Evolutionary conservation across 306 rosid genomes (phyloP), one percentile per base, ranked within the genome.

Genomic region (Psophocarpus tetragonolobus): DNA sequence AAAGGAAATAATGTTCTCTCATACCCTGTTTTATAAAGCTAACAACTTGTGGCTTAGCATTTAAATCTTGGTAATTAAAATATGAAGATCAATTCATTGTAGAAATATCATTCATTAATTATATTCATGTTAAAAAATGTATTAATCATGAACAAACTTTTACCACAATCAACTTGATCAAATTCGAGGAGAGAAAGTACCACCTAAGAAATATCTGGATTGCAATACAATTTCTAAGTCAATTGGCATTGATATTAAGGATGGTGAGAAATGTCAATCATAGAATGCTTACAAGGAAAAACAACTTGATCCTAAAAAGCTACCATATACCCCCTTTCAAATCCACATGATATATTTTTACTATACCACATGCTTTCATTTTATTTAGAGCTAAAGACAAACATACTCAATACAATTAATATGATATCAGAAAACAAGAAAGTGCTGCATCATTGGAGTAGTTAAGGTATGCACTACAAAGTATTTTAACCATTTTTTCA

Each of bases 401-500:
- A 5, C 21, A 29, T 44, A 57, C 41, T 63, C 36, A 57, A 23
- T n/a, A 71, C n/a, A 76, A 51, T 23, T 21, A 13, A 80, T 26
- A 57, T 67, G 27, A 20, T 60, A 74, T 56, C 44, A 44, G 44
- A 24, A 27, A 81, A 48, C 60, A 53, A 47, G 26, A 73, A 77
- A 29, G 39, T 58, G 53, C 18, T 14, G 5, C 38, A 8, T 41
- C 74, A 75, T 81, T 68, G 47, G 61, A 51, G 29, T 23, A 12
- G 76, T 68, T 12, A 66, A 73, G 63, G 57, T 57, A 10, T 36
- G 76, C 71, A 57, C 17, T 53, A 32, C 5, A 73, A 65, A 6
- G 41, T 74, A 68, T 57, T 81, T 17, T 24, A 67, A 81, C 45
- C 71, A 56, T 56, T 13, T 67, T 75, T 73, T 42, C 33, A 45